Evolutionary conservation across 148 eudicot genomes (phyloP).

Genomic region (Camellia lanceoleosa): DNA sequence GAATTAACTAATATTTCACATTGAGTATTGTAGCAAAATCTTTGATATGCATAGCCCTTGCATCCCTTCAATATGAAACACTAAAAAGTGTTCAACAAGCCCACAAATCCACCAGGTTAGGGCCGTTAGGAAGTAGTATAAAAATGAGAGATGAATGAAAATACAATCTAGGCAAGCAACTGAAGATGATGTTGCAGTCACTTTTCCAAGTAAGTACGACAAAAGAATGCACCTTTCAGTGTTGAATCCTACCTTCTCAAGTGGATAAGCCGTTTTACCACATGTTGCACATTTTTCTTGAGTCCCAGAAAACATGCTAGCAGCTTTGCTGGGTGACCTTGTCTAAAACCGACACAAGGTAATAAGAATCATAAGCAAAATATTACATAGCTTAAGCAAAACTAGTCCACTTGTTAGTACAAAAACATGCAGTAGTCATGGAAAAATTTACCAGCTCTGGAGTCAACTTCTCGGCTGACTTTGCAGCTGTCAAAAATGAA

Average conservation of each 20-base stretch:
- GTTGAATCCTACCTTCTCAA: slow-evolving; percentile 62
- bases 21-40: neutral
- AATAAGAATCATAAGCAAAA: slow-evolving; percentile 11
- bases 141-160: neutral
- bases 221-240: neutral
- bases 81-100: neutral
- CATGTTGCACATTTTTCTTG: slow-evolving; percentile 93
- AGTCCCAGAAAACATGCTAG: slow-evolving; percentile 91
- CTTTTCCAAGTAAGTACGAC: neutral
- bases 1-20: neutral
- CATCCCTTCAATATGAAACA: neutral
- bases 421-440: neutral
- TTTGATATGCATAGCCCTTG: neutral
- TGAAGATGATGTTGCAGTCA: neutral
- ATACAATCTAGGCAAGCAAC: neutral
- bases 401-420: neutral
- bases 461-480: slow-evolving; percentile 57
- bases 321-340: slow-evolving; percentile 80
- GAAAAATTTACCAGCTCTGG: slow-evolving; percentile 66
- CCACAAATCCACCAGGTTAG: neutral
- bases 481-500: slow-evolving; percentile 54
- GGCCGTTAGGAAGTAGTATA: neutral
- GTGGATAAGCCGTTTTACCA: slow-evolving; percentile 83
- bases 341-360: slow-evolving; percentile 40
- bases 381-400: neutral